Evolutionary conservation across 768 basidiomycete genomes (phyloP), one percentile per base, ranked within the genome.

Genomic region (Tylopilus vinaceipallidus): DNA sequence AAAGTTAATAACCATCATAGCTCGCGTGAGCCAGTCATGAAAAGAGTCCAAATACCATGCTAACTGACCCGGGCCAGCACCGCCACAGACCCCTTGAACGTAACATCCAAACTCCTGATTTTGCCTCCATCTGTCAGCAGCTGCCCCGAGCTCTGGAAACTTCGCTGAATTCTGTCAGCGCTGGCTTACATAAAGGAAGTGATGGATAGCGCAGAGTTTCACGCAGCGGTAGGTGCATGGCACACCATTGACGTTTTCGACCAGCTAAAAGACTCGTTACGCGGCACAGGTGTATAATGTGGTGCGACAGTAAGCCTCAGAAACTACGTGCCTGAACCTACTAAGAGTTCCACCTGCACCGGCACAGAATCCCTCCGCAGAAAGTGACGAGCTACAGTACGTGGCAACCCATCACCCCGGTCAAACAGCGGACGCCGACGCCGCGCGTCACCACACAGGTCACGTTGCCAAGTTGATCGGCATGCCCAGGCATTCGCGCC

Each of bases 381-480:
- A 77, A 75, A 57, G 88, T 91, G 9, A 91, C 90, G 0, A 86
- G 80, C 43, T 92, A 92, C 60, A 87, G 89, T 87, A 53, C 9
- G 66, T 49, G 1, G 22, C 26, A 6, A 13, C n/a, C 10, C 29
- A 40, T 11, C 9, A 26, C 7, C 13, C 70, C 48, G 3, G n/a
- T 22, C 14, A 36, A 39, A 22, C n/a, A n/a, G 13, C 17, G 14
- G 14, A 19, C 17, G 22, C 42, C 6, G 24, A 34, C 19, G 37
- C 36, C 24, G 47, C 24, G 24, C 29, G 22, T 35, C 38, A 16
- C 32, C 17, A 46, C 23, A 30, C 55, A 91, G 88, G 86, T 3
- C 87, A 91, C 60, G 79, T 92, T 47, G 88, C 90, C 7, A 89
- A 84, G 58, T 72, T 92, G 20, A 76, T 88, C 47, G 87, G 87